Evolutionary conservation across 352 stramenopile genomes (phyloP), one percentile per base, ranked within the genome.

Genomic region (Pythium chondricola): DNA sequence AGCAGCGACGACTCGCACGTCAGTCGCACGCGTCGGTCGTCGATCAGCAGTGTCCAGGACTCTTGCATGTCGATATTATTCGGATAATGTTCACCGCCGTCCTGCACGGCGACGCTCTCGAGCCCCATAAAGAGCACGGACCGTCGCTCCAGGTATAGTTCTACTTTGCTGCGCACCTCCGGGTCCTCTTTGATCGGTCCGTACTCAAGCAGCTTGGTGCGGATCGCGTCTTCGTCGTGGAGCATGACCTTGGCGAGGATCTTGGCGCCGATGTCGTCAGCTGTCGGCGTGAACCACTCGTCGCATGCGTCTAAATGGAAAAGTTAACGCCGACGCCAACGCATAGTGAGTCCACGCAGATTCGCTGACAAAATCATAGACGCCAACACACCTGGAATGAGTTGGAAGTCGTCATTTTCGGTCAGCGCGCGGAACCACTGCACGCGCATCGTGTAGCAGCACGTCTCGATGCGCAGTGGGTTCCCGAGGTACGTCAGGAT

Each of bases 191-290:
- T 82, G 45, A 93, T 87, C 2, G 81, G 81, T 56, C 78, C 78
- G 45, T 84, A 88, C 63, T 93, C 81, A 33, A 89, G 68, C 65
- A 89, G 84, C 46, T 87, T 88, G 25, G 78, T 83, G 52, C 85
- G 80, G 2, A 86, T 43, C 3, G 71, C 68, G 52, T 86, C 75
- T 22, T 79, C 66, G 45, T 88, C 76, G 33, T 85, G 70, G 39
- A 89, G 74, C 64, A 80, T 78, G 17, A 93, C 76, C 32, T 90
- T 86, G 13, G 67, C 72, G 20, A 93, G 48, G 20, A 93, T 82
- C 37, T 77, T 66, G 7, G 76, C 72, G 18, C 76, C 76, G 46
- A 93, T 93, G 43, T 93, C 81, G 45, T 93, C 78, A 0, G 78
- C 81, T 13, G 78, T 88, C 1, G 81, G 71, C 6, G 76, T 87